Percentiles rank a stretch among this genome's conserved stretches.
These are phyloP conservation scores for Porodaedalea pini DNA, from an alignment of 1,284 basidiomycete genomes.

Conservation along the genomic window DNA sequence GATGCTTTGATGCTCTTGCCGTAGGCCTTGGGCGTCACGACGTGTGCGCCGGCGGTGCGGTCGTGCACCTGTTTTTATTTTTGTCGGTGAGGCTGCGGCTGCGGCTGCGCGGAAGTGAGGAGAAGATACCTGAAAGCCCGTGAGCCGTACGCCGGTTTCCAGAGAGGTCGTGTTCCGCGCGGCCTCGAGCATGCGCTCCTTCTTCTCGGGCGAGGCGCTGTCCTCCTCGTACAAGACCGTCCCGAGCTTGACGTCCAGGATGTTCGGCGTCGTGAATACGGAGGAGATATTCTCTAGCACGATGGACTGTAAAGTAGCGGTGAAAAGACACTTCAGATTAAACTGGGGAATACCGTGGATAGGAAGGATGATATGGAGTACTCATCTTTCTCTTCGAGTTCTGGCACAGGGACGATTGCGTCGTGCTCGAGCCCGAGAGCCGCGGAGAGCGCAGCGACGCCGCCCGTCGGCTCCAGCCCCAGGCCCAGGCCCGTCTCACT, in stretches of 20 bases:
- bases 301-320: slow-evolving; percentile 52
- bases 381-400: slow-evolving; percentile 49
- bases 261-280: slow-evolving; percentile 75
- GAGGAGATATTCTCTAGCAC: slow-evolving; percentile 84
- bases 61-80: slow-evolving; percentile 69
- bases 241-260: slow-evolving; percentile 91
- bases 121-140: slow-evolving; percentile 79
- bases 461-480: slow-evolving; percentile 14
- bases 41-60: slow-evolving; percentile 46
- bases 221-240: slow-evolving; percentile 75
- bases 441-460: background rate
- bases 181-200: slow-evolving; percentile 69
- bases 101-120: background rate
- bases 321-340: slow-evolving; percentile 13
- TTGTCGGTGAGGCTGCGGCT: background rate
- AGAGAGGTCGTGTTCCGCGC: slow-evolving; percentile 71
- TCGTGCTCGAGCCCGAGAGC: background rate
- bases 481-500: slow-evolving; percentile 22
- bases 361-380: slow-evolving; percentile 23
- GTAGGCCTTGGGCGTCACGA: slow-evolving; percentile 72
- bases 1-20: slow-evolving; percentile 71
- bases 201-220: slow-evolving; percentile 71
- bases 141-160: slow-evolving; percentile 77
- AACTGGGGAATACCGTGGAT: slow-evolving; percentile 4
- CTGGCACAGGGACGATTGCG: slow-evolving; percentile 12